These are phyloP conservation scores for Yarrowia deformans DNA, from an alignment of 805 yeast species.

Conservation along the genomic window DNA sequence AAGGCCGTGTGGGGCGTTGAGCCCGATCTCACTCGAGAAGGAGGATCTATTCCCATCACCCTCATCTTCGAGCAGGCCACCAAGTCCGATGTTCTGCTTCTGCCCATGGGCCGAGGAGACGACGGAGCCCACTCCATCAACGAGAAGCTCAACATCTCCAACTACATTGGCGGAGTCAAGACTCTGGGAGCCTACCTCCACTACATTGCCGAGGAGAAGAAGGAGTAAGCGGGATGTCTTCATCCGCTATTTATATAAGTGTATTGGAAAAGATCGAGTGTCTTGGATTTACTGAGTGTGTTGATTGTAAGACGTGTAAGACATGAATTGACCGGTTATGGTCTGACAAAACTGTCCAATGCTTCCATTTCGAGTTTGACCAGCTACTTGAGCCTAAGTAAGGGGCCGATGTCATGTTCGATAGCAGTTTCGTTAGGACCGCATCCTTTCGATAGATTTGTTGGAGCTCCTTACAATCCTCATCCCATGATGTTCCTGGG, in stretches of 20 bases:
- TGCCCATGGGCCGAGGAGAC: conserved; percentile 99
- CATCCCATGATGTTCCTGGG: background rate
- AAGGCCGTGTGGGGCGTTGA: conserved; percentile 92
- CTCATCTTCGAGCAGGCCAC: conserved; percentile 88
- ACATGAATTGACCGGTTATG: too few species aligned
- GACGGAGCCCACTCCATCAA: conserved; percentile 99
- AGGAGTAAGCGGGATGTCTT: conserved; percentile 12
- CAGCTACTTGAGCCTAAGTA: too few species aligned
- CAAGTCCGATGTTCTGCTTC: conserved; percentile 81
- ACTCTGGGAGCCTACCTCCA: conserved; percentile 93
- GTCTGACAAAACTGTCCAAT: too few species aligned
- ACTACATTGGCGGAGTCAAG: conserved; percentile 93
- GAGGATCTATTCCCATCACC: conserved; percentile 98
- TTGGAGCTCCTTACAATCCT: too few species aligned
- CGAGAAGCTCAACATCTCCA: conserved; percentile 87
- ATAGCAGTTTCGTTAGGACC: too few species aligned
- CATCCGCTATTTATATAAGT: conserved; percentile 15
- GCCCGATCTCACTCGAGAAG: conserved; percentile 98
- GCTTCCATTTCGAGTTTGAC: too few species aligned
- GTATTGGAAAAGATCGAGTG: too few species aligned
- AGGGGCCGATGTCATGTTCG: too few species aligned
- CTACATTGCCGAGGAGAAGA: conserved; percentile 62
- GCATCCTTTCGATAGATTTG: too few species aligned
- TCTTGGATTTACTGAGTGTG: too few species aligned
- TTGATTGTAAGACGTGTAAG: too few species aligned